Evolutionary conservation across 768 basidiomycete species (phyloP).

Genomic region (Cystobasidium ongulense): DNA sequence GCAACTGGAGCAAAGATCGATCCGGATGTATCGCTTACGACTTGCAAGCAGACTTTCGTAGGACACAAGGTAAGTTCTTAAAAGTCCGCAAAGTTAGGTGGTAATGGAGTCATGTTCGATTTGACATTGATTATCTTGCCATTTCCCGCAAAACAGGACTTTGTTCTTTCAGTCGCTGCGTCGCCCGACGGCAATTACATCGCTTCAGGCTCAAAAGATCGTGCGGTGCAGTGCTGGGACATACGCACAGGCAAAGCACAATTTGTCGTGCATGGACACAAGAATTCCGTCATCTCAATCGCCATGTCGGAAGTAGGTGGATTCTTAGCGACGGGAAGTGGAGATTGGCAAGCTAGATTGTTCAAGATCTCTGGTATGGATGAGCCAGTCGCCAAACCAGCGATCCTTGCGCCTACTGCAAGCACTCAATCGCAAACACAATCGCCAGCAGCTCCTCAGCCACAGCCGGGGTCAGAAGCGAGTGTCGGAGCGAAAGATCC

Average conservation of each 20-base stretch:
- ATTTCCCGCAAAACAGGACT: constrained; percentile 50
- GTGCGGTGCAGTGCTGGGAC: constrained; percentile 92
- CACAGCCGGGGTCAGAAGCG: not conserved
- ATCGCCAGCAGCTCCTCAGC: not conserved
- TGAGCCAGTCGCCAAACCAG: constrained; percentile 42
- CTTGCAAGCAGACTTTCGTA: constrained; percentile 71
- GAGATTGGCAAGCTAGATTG: constrained; percentile 64
- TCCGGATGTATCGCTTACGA: constrained; percentile 49
- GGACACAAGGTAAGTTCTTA: constrained; percentile 74
- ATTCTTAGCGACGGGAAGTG: constrained; percentile 61
- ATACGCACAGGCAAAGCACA: constrained; percentile 69
- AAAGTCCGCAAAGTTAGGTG: no score
- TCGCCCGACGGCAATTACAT: constrained; percentile 91
- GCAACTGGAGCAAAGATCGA: constrained; percentile 33
- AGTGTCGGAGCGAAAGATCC: not conserved
- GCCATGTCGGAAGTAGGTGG: constrained; percentile 59
- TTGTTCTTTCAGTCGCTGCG: constrained; percentile 66
- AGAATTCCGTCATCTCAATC: constrained; percentile 68
- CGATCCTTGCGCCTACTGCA: not conserved
- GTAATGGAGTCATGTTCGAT: no score
- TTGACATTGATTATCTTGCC: no score
- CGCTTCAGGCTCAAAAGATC: constrained; percentile 90
- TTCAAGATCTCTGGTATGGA: constrained; percentile 74
- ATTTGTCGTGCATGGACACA: constrained; percentile 77
- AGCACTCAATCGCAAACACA: not conserved